phyloP scores from a whole-genome alignment of 768 basidiomycete genomes.

The Tylopilus rubrobrunneus region DNA sequence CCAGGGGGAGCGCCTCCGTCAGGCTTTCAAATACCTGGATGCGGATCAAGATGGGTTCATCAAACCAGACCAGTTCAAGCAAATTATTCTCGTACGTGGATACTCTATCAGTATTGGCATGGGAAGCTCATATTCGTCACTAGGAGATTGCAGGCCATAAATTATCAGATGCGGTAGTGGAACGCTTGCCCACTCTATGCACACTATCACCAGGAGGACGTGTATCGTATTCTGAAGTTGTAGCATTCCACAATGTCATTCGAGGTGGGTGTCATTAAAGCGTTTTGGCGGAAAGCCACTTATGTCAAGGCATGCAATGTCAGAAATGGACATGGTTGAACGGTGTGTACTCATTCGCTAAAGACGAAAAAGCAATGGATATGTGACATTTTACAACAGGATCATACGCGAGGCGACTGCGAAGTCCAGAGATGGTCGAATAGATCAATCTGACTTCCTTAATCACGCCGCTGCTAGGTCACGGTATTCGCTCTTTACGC shows the following conservation, averaged over 20 bases:
- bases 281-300: not conserved
- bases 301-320: conserved; percentile 2
- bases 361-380: not conserved
- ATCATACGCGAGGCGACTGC: conserved; percentile 88
- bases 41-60: conserved; percentile 92
- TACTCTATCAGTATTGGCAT: not conserved
- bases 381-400: conserved; percentile 33
- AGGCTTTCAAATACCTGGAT: conserved; percentile 93
- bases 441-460: conserved; percentile 93
- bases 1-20: conserved; percentile 95
- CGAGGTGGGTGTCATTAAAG: conserved; percentile 52
- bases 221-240: conserved; percentile 94
- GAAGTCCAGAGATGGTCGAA: conserved; percentile 91
- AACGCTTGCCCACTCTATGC: conserved; percentile 88
- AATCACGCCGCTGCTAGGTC: conserved; percentile 82
- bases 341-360: conserved; percentile 39
- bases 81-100: conserved; percentile 80
- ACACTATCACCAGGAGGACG: conserved; percentile 83
- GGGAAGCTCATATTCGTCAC: not conserved
- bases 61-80: conserved; percentile 88
- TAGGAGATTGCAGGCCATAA: conserved; percentile 98
- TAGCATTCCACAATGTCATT: conserved; percentile 96
- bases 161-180: conserved; percentile 89
- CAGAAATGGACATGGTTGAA: conserved; percentile 96
- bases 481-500: conserved; percentile 93